Percentiles rank a stretch among this genome's conserved stretches.
phyloP scores from a whole-genome alignment of 108 stramenopile species.

The Cafeteria roenbergensis region DNA sequence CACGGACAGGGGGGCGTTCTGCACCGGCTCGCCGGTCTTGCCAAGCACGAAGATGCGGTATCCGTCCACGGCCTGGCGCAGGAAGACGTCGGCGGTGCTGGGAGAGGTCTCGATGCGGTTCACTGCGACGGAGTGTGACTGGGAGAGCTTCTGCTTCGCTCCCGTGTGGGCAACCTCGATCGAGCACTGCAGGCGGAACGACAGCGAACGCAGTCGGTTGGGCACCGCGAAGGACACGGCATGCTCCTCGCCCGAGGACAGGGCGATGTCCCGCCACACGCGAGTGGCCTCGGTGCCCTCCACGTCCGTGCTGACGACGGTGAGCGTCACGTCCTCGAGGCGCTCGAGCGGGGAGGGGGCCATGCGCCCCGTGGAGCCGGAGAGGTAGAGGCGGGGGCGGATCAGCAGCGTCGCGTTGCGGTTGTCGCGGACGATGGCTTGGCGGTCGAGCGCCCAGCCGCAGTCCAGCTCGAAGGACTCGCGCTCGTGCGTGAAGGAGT shows the following conservation, averaged over 20 bases:
- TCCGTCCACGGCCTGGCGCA: neutral
- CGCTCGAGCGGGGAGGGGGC: neutral
- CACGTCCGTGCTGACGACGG: neutral
- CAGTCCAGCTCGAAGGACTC: neutral
- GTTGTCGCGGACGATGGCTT: neutral
- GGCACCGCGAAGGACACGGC: neutral
- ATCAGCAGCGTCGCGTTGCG: neutral
- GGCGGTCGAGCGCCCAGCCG: neutral
- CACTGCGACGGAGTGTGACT: neutral
- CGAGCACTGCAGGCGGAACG: neutral
- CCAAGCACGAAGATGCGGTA: neutral
- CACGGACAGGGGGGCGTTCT: neutral
- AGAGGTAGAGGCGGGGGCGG: neutral
- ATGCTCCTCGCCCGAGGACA: neutral
- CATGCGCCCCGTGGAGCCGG: neutral
- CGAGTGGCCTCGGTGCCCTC: neutral
- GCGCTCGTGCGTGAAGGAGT: neutral
- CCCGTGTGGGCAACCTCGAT: neutral
- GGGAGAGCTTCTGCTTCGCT: neutral
- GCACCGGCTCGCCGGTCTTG: conserved; percentile 1
- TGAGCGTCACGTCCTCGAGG: neutral
- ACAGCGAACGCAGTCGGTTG: neutral
- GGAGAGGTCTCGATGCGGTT: neutral
- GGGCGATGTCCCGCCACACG: neutral
- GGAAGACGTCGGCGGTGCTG: neutral